These are phyloP conservation scores for Echria macrotheca DNA, from an alignment of 495 filamentous ascomycete species.

Conservation along the genomic window DNA sequence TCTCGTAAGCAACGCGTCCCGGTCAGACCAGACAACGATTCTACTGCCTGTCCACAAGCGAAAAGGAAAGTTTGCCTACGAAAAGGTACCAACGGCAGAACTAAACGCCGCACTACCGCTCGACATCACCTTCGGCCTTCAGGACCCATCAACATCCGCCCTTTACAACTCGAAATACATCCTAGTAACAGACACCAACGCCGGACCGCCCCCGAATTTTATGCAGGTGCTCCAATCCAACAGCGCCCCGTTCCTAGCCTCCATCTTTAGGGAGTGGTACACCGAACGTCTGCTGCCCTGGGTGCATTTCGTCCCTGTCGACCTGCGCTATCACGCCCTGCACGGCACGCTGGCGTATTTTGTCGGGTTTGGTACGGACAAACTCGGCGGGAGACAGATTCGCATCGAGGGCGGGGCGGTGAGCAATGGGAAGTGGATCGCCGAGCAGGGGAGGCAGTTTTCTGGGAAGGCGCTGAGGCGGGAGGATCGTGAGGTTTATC, in stretches of 20 bases:
- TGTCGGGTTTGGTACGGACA: constrained; percentile 34
- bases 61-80: constrained; percentile 30
- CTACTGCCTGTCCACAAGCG: constrained; percentile 27
- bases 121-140: constrained; percentile 34
- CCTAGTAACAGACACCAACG: constrained; percentile 63
- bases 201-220: constrained; percentile 60
- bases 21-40: constrained; percentile 31
- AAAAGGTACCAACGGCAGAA: constrained; percentile 23
- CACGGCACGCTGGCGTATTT: constrained; percentile 65
- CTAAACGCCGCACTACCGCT: constrained; percentile 35
- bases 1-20: constrained; percentile 49
- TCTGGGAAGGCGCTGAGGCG: constrained; percentile 58
- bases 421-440: constrained; percentile 53
- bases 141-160: neutral
- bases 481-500: constrained; percentile 80
- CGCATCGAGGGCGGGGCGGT: constrained; percentile 21
- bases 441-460: constrained; percentile 62
- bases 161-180: constrained; percentile 46
- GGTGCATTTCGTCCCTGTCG: constrained; percentile 74
- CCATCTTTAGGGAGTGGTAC: constrained; percentile 71
- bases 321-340: constrained; percentile 60
- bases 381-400: constrained; percentile 44
- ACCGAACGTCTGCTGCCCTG: constrained; percentile 64
- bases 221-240: constrained; percentile 59
- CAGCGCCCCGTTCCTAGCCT: constrained; percentile 58